phyloP scores from a whole-genome alignment of 129 eudicot species.

The Kitagawia praeruptora region DNA sequence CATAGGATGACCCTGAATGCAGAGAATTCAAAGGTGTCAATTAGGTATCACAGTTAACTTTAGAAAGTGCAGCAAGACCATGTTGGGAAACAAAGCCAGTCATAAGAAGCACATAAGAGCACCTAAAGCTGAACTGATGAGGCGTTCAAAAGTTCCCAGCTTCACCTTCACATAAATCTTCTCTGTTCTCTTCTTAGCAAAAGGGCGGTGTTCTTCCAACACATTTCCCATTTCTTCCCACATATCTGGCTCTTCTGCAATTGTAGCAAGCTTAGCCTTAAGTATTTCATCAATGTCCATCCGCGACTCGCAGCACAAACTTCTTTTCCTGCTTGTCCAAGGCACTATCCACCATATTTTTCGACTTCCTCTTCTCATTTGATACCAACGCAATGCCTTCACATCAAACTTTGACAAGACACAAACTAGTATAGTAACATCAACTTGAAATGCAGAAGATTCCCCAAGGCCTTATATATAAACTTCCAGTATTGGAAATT shows the following conservation, averaged over 20 bases:
- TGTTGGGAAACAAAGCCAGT: slow-evolving; percentile 47
- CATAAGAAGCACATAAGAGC: slow-evolving; percentile 54
- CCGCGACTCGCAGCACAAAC: slow-evolving; percentile 28
- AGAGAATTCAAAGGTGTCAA: neutral
- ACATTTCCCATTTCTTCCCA: slow-evolving; percentile 22
- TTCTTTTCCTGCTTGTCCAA: slow-evolving; percentile 23
- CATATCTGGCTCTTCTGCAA: slow-evolving; percentile 44
- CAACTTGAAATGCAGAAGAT: neutral
- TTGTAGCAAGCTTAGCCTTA: slow-evolving; percentile 47
- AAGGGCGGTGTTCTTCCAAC: slow-evolving; percentile 8
- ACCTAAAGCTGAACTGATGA: slow-evolving; percentile 38
- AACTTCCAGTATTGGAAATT: neutral
- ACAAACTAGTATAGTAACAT: neutral
- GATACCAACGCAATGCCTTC: neutral
- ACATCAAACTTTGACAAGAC: neutral
- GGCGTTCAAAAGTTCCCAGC: slow-evolving; percentile 24
- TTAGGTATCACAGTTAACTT: slow-evolving; percentile 12
- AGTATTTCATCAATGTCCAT: slow-evolving; percentile 50
- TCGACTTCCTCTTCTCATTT: slow-evolving; percentile 30
- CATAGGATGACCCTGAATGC: neutral
- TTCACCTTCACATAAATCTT: slow-evolving; percentile 29
- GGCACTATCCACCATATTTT: slow-evolving; percentile 45
- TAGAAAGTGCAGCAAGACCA: slow-evolving; percentile 33
- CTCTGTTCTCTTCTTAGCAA: slow-evolving; percentile 20
- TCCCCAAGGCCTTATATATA: neutral